Evolutionary conservation across 2,329 filamentous ascomycete genomes (phyloP).

Genomic region (Alternaria metachromatica): DNA sequence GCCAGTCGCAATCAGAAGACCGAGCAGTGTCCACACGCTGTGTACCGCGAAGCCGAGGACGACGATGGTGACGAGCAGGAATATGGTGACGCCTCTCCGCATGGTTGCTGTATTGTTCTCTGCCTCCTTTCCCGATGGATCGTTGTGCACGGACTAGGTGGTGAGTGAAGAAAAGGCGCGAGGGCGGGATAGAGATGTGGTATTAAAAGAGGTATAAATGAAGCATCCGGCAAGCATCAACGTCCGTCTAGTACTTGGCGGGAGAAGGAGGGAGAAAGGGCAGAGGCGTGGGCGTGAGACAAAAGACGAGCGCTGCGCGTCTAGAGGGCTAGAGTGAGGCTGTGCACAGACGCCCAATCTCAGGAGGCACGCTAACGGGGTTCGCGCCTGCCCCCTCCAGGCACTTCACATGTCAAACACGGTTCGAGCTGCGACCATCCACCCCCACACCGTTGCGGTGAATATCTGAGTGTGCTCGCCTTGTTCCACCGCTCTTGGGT

Average conservation of each 20-base stretch:
- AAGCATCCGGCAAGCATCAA: slow-evolving; percentile 19
- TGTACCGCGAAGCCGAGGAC: slow-evolving; percentile 70
- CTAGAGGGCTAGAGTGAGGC: slow-evolving; percentile 15
- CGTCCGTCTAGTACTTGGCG: slow-evolving; percentile 19
- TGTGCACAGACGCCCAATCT: slow-evolving; percentile 29
- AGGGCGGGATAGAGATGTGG: slow-evolving; percentile 8
- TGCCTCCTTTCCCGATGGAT: slow-evolving; percentile 32
- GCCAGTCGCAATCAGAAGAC: slow-evolving; percentile 72
- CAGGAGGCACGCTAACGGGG: not conserved
- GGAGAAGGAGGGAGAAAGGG: slow-evolving; percentile 20
- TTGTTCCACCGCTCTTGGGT: not conserved
- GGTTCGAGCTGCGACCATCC: slow-evolving; percentile 2
- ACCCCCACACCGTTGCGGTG: not conserved
- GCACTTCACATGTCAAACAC: slow-evolving; percentile 17
- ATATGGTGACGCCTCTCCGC: slow-evolving; percentile 67
- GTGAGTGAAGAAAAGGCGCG: slow-evolving; percentile 9
- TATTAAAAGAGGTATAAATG: slow-evolving; percentile 15
- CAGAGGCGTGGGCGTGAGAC: slow-evolving; percentile 8
- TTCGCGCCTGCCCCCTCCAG: not conserved
- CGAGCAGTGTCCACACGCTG: slow-evolving; percentile 73
- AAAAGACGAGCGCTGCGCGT: slow-evolving; percentile 22
- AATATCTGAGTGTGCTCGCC: not conserved
- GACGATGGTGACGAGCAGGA: slow-evolving; percentile 68
- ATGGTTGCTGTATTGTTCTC: slow-evolving; percentile 51
- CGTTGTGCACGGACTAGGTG: slow-evolving; percentile 1